Evolutionary conservation across 441 rosid species (phyloP), one percentile per base, ranked within the genome.

Genomic region (Adansonia madagascariensis): DNA sequence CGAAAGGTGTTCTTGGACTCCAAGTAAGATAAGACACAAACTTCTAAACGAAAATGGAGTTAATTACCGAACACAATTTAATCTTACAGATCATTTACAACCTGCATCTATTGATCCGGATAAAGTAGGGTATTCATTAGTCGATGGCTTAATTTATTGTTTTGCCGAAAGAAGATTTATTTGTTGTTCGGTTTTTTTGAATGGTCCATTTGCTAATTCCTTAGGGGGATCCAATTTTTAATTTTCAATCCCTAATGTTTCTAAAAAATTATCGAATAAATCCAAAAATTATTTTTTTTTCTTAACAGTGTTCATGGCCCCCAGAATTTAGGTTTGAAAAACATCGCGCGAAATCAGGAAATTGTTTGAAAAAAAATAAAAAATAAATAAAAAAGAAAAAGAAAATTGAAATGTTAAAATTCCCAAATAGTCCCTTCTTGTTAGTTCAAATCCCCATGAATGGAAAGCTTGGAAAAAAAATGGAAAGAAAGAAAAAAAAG

Each of bases 291-390:
- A 61, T 39, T 35, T 2, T n/a, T 15, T 15, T 64, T 20, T 6
- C 41, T 17, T 12, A 12, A 24, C 43, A 49, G 57, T 22, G 24
- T 6, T 2, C n/a, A 22, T 18, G 35, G 20, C 12, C 73, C 59
- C 57, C 43, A 22, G 4, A 7, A 6, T 69, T 24, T 3, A 3
- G 73, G 49, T 69, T 69, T 69, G 41, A 69, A 69, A 69, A 47
- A 12, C 73, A 31, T 69, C 35, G 73, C 73, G 73, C 57, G 73
- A 24, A 69, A 69, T 69, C 55, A 10, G 8, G 10, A 47, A 69
- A 5, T 24, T 31, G 22, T n/a, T 35, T 53, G n/a, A 53, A n/a
- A 27, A 15, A 0, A 47, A 22, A 24, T 27, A 27, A 27, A 27
- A 27, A 27, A 27, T 27, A 27, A 27, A 27, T 27, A 27, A 27